Conservation (phyloP, 441 rosid species). For the Rhodomyrtus psidioides region DNA sequence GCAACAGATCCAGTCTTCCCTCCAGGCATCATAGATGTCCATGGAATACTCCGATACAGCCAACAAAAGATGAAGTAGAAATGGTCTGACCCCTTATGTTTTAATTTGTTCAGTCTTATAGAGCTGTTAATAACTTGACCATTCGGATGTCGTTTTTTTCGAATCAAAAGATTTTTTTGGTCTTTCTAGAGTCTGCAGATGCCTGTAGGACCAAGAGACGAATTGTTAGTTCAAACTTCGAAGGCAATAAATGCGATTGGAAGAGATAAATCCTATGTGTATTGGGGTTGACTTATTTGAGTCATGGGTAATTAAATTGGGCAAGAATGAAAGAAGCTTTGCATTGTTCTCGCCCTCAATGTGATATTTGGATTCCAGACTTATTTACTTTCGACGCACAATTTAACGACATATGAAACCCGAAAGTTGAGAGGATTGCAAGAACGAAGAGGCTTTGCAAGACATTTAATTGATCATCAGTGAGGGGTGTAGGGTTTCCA, state of each 20-base stretch:
- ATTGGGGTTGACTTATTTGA: neutral
- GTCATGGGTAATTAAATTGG: neutral
- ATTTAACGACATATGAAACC: neutral
- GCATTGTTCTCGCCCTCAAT: neutral
- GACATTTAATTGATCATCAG: neutral
- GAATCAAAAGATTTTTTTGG: too few species aligned
- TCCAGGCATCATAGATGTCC: constrained; percentile 50
- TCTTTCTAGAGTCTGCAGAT: too few species aligned
- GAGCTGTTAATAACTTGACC: constrained; percentile 4
- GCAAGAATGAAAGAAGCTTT: neutral
- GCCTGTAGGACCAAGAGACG: too few species aligned
- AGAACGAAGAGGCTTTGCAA: neutral
- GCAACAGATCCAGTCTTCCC: constrained; percentile 46
- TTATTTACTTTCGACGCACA: neutral
- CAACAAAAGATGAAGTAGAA: constrained; percentile 45
- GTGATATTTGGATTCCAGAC: neutral
- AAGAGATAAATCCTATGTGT: neutral
- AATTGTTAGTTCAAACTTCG: neutral
- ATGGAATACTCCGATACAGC: constrained; percentile 49
- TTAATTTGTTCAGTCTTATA: neutral
- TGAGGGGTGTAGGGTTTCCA: neutral
- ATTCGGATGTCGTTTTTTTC: too few species aligned
- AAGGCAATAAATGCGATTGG: neutral
- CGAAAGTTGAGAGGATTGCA: neutral
- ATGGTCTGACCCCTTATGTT: neutral